Evolutionary conservation across 257 asterid genomes (phyloP).

Genomic region (Striga asiatica): DNA sequence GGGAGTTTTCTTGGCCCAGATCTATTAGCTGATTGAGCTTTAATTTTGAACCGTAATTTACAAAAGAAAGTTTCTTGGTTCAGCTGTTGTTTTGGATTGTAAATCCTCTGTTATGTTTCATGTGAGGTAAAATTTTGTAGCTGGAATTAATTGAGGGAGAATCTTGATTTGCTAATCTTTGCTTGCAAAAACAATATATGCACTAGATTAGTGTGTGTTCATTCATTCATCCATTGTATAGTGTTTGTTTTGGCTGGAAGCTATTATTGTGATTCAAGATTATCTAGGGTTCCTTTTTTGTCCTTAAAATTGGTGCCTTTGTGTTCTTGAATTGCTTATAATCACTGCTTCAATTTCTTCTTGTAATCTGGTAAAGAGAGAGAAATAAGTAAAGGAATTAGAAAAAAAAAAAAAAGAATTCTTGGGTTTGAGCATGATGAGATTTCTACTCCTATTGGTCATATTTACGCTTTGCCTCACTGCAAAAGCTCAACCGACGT

Average conservation of each 20-base stretch:
- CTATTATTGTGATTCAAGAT: neutral
- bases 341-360: conserved; percentile 7
- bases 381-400: conserved; percentile 13
- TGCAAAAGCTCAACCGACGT: conserved; percentile 34
- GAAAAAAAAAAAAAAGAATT: neutral
- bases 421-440: conserved; percentile 26
- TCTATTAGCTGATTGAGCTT: conserved; percentile 26
- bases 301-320: neutral
- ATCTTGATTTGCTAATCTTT: too few relatives aligned
- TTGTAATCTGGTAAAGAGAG: too few relatives aligned
- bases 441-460: conserved; percentile 24
- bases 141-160: conserved; percentile 18
- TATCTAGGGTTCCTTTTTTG: conserved; percentile 8
- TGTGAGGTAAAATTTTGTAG: conserved; percentile 26
- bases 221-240: conserved; percentile 1
- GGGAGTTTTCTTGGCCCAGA: conserved; percentile 24
- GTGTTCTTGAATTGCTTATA: neutral
- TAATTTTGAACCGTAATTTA: conserved; percentile 6
- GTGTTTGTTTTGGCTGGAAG: too few relatives aligned
- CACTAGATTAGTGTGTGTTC: neutral
- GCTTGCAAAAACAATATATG: too few relatives aligned
- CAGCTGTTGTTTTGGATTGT: conserved; percentile 18
- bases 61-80: conserved; percentile 7
- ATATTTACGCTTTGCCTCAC: conserved; percentile 18
- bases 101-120: conserved; percentile 2